Percentiles rank a stretch among this genome's conserved stretches.
Evolutionary conservation across 768 basidiomycete genomes (phyloP).

Genomic region (Lentinula lateritia): DNA sequence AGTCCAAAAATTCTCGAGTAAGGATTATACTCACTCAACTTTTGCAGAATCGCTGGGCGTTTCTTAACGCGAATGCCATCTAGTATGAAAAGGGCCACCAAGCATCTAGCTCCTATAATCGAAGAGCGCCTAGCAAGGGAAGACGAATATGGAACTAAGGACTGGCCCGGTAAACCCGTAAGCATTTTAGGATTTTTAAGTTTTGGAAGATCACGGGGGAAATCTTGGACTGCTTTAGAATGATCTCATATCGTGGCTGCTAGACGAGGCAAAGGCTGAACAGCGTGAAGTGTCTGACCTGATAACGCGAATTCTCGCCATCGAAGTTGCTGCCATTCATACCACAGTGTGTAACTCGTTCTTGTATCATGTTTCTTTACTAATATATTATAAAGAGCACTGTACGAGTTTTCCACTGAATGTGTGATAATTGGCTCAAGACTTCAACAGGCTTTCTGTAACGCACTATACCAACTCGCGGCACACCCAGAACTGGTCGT

Average conservation of each 20-base stretch:
- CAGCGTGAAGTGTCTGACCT: slow-evolving; percentile 27
- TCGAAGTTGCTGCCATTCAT: slow-evolving; percentile 39
- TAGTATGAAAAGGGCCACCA: slow-evolving; percentile 7
- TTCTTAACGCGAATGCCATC: slow-evolving; percentile 11
- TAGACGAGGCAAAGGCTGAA: slow-evolving; percentile 28
- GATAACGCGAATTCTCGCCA: slow-evolving; percentile 26
- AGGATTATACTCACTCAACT: not conserved
- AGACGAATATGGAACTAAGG: slow-evolving; percentile 3
- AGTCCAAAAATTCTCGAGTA: no score
- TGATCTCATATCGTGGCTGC: slow-evolving; percentile 41
- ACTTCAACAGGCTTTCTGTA: slow-evolving; percentile 26
- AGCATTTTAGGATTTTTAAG: not conserved
- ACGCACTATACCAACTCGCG: slow-evolving; percentile 32
- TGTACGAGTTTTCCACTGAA: not conserved
- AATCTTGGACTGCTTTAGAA: slow-evolving; percentile 17
- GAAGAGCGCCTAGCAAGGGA: slow-evolving; percentile 9
- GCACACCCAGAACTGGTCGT: slow-evolving; percentile 24
- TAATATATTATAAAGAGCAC: not conserved
- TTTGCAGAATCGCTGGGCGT: slow-evolving; percentile 7
- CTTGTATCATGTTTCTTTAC: no score
- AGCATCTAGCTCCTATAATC: slow-evolving; percentile 12
- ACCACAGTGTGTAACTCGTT: slow-evolving; percentile 27
- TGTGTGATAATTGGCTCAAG: not conserved
- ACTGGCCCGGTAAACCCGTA: slow-evolving; percentile 11
- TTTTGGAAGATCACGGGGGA: not conserved